Base-by-base conservation (phyloP, 1,284 basidiomycete species). In the Mycosarcoma maydis region DNA sequence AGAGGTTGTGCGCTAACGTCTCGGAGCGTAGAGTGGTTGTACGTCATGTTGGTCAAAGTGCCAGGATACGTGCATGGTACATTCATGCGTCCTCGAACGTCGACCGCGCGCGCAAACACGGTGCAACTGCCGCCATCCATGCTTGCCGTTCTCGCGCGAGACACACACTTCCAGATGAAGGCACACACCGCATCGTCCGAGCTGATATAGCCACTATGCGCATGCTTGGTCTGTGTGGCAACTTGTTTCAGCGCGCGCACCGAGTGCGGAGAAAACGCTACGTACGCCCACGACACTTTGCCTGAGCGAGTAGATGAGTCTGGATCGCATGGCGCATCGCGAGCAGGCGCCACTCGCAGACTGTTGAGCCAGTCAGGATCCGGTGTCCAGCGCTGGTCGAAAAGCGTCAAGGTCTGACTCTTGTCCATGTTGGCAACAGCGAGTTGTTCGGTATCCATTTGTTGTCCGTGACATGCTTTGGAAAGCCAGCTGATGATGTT, bases 31-130 rank as follows among this genome's bases (percentile, higher is more conserved):
- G 30, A 34, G 7, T 45, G 17, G 43, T 34, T 45, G 32, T 45
- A 45, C 4, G 43, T 24, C 43, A 45, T 45, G 32, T 45, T 45
- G 30, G 43, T 45, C 43, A 45, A 24, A 6, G 43, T 45, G 30
- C 43, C 43, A 9, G 43, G 30, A 45, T 45, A 45, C 11, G 13
- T 45, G 14, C 20, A 9, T 22, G 43, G 43, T 7, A 45, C 43
- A 16, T 4, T 17, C 43, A 45, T 33, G 16, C 43, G 43, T 20
- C 30, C 11, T 24, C 43, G 43, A 16, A 45, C 22, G 20, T 45
- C 43, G 27, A 45, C 43, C 4, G 43, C 43, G 16, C 43, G 43
- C 17, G 43, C 43, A 34, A 45, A 45, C 14, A 45, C 43, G 4
- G 43, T 45, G 4, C 13, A 13, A 8, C 3, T n/a, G 13, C 23